Percentiles rank a stretch among this genome's conserved stretches.
phyloP scores from a whole-genome alignment of 495 filamentous ascomycete genomes.

The Penicillium parvum region DNA sequence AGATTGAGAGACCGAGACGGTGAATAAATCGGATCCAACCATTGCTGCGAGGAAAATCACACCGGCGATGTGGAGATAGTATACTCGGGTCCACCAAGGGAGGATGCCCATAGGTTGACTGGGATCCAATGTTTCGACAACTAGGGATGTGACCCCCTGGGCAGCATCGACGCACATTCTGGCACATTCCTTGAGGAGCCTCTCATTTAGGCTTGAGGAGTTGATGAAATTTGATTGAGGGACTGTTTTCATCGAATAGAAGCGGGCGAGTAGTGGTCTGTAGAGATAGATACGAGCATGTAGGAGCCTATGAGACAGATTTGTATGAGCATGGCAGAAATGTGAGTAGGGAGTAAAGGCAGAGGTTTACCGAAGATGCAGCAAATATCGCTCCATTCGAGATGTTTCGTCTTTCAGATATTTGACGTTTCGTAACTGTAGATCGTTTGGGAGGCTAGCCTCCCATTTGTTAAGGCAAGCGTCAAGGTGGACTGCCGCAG shows the following conservation, averaged over 20 bases:
- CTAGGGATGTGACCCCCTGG: slow-evolving; percentile 10
- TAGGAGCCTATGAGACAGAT: slow-evolving; percentile 8
- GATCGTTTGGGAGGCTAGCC: slow-evolving; percentile 13
- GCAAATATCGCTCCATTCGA: slow-evolving; percentile 15
- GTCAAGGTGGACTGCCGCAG: slow-evolving; percentile 17
- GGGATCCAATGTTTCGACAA: slow-evolving; percentile 15
- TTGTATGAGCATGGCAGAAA: background rate
- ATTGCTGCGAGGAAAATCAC: slow-evolving; percentile 21
- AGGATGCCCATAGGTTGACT: slow-evolving; percentile 15
- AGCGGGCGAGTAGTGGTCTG: slow-evolving; percentile 18
- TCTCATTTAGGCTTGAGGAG: slow-evolving; percentile 10
- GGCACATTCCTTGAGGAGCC: slow-evolving; percentile 16
- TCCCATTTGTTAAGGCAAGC: slow-evolving; percentile 22
- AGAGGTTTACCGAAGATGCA: slow-evolving; percentile 18
- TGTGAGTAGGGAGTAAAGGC: background rate
- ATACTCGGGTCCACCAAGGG: slow-evolving; percentile 24
- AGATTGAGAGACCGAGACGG: slow-evolving; percentile 13
- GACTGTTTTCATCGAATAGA: slow-evolving; percentile 15
- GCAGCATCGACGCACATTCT: slow-evolving; percentile 20
- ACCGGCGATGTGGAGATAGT: slow-evolving; percentile 25
- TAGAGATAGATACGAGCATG: slow-evolving; percentile 19
- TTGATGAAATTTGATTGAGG: background rate
- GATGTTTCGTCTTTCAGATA: slow-evolving; percentile 7
- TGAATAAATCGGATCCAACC: slow-evolving; percentile 17
- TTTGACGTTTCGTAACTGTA: slow-evolving; percentile 8